Base-by-base conservation (phyloP, 202 grass and related monocot genomes). In the Carex sylvatica region DNA sequence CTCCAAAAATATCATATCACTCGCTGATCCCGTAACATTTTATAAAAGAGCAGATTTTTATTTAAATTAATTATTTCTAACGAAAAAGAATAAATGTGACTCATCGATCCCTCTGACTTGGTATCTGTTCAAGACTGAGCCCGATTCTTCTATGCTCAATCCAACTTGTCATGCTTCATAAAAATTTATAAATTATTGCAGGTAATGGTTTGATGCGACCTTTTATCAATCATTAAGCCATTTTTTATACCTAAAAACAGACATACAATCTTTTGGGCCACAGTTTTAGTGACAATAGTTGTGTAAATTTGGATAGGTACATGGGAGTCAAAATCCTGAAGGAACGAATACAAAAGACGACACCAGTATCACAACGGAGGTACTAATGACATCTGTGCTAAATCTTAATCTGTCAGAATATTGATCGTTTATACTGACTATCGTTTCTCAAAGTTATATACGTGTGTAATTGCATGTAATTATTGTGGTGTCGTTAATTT, bases 241-340 rank as follows among this genome's bases (percentile, higher is more conserved):
- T 33, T 9, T 66, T 15, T 67, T 0, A 38, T 38, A 49, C 44
- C 9, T 4, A 35, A 46, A 71, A 23, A 23, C 16, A 18, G 33
- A 10, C 14, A n/a, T 4, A 33, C 31, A 40, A 31, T 22, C 56
- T 84, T 83, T 84, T 84, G 75, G 86, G 79, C 84, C 68, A 18
- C 80, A 92, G 80, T 58, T 69, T 61, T 59, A 54, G 54, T 71
- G 11, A 88, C 85, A 65, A 83, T 49, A 49, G 10, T 68, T 91
- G 56, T 87, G 47, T 86, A 70, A 85, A 33, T 81, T 52, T 71
- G 78, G 77, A 72, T 84, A 97, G 91, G 89, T 97, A 93, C 14
- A 97, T 97, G 93, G 93, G 91, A 63, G 62, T 97, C 71, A 89
- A 91, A 84, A 90, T 93, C 36, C 78, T 84, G 82, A 85, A 86